Base-by-base conservation (phyloP, 768 basidiomycete species). In the Clathrus columnatus region DNA sequence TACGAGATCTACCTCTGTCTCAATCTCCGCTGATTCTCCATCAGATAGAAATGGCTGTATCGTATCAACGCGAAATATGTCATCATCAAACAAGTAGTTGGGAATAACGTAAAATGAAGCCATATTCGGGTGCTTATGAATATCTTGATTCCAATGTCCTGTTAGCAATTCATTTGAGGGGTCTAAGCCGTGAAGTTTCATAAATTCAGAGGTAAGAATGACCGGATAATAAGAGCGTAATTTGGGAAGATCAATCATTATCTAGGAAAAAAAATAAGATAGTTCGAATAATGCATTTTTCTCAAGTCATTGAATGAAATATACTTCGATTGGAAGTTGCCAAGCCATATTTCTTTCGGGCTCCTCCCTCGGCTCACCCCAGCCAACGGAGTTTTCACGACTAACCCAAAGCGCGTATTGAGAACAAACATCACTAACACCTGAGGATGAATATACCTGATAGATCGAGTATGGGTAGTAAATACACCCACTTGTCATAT, bases 361-460 rank as follows among this genome's bases (percentile, higher is more conserved):
- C 5, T 70, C 59, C 5, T 67, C 57, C 2, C 69, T 64, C 75
- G 75, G 76, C 54, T 75, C 73, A 30, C 70, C 65, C 45, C 65
- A 72, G 26, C 69, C 64, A 57, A 75, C 62, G 8, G 69, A 76
- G 48, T 77, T 73, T 36, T 71, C 69, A 46, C 75, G 68, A 60
- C 77, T 75, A 28, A 77, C 65, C 72, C 74, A 75, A 29, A 66
- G 62, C 0, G 69, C 65, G 53, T 71, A 73, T n/a, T 73, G 67
- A 27, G 72, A 68, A 50, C 74, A 75, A 42, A 73, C 65, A 0
- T 55, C 54, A n/a, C 54, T 55, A 26, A 41, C 11, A 43, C 23
- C 21, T n/a, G n/a, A n/a, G n/a, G n/a, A n/a, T n/a, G n/a, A 16
- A 18, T 16, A 52, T 5, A 23, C 20, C 4, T 42, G 41, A 14